These are phyloP conservation scores for Gamarada debralockiae DNA, from an alignment of 495 filamentous ascomycete genomes.

Conservation along the genomic window DNA sequence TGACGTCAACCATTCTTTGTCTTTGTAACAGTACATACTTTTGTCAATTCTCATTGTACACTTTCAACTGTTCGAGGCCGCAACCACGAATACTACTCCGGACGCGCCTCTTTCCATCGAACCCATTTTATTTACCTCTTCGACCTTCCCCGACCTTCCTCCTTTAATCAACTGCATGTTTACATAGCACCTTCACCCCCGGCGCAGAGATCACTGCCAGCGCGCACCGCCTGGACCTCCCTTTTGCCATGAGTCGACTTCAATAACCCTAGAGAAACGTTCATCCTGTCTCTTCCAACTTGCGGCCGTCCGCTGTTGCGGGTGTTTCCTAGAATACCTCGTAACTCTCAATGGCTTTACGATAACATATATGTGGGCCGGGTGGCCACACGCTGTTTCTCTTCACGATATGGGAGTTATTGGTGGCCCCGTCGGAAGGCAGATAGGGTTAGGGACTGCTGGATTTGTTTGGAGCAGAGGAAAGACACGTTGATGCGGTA, in stretches of 20 bases:
- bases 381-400: conserved; percentile 37
- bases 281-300: conserved; percentile 26
- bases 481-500: not conserved
- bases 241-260: conserved; percentile 19
- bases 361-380: conserved; percentile 47
- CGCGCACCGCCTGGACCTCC: not conserved
- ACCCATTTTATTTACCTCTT: not conserved
- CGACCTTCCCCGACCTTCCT: not conserved
- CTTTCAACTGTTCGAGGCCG: not conserved
- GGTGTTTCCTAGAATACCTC: conserved; percentile 48
- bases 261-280: conserved; percentile 15
- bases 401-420: conserved; percentile 7
- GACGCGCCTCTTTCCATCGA: not conserved
- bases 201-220: not conserved
- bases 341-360: conserved; percentile 40
- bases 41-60: not conserved
- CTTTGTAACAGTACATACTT: not conserved
- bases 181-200: not conserved
- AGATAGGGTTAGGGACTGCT: not conserved
- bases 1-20: too few relatives aligned
- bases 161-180: conserved; percentile 1
- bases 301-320: conserved; percentile 39
- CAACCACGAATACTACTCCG: not conserved
- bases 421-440: conserved; percentile 21
- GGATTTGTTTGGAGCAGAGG: not conserved